These are phyloP conservation scores for Fistulina hepatica DNA, from an alignment of 1,284 basidiomycete genomes.

Conservation along the genomic window DNA sequence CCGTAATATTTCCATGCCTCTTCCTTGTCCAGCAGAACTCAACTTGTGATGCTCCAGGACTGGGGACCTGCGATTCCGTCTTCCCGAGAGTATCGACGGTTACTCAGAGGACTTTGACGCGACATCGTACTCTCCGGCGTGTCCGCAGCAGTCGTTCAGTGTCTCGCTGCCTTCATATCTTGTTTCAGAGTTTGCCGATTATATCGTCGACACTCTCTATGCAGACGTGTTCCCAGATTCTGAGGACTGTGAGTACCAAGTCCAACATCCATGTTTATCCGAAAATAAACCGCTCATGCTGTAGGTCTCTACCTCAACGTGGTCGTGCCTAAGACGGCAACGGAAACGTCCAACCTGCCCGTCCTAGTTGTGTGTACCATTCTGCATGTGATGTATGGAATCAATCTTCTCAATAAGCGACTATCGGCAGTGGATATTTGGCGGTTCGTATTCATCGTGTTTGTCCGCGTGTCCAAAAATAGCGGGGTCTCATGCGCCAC, in stretches of 20 bases:
- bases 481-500: not conserved
- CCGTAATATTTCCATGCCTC: conserved; percentile 22
- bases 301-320: conserved; percentile 49
- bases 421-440: conserved; percentile 38
- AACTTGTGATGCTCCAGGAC: conserved; percentile 22
- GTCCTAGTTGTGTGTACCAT: conserved; percentile 37
- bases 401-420: not conserved
- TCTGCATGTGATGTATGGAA: not conserved
- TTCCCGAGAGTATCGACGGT: conserved; percentile 31
- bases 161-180: conserved; percentile 26
- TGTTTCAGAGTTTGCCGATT: conserved; percentile 25
- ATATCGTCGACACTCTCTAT: conserved; percentile 26
- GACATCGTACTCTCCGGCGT: conserved; percentile 33
- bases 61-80: conserved; percentile 36
- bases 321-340: conserved; percentile 33
- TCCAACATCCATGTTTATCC: not conserved
- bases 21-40: not conserved
- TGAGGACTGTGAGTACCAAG: conserved; percentile 35
- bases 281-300: not conserved
- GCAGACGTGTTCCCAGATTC: conserved; percentile 25
- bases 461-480: not conserved
- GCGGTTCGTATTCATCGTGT: conserved; percentile 26
- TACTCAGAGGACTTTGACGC: conserved; percentile 33
- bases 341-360: conserved; percentile 33
- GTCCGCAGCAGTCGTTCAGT: conserved; percentile 35